Evolutionary conservation across 2,329 filamentous ascomycete genomes (phyloP).

Genomic region (Talaromyces sp.): DNA sequence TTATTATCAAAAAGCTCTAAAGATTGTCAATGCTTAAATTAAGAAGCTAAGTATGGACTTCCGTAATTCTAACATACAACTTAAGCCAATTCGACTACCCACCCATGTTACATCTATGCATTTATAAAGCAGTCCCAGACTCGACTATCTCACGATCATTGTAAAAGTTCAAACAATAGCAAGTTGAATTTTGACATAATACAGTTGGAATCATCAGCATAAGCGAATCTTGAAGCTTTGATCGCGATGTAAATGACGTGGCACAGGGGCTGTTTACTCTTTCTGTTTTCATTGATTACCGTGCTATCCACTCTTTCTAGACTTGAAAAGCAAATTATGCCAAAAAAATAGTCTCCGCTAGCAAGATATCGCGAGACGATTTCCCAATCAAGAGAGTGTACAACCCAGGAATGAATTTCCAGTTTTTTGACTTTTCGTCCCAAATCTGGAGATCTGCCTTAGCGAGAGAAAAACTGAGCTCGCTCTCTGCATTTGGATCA

Average conservation of each 20-base stretch:
- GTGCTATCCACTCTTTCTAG: not conserved
- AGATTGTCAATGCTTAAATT: too few species aligned
- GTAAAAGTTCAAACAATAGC: too few species aligned
- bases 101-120: conserved; percentile 3
- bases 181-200: too few species aligned
- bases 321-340: not conserved
- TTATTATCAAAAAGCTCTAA: too few species aligned
- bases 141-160: too few species aligned
- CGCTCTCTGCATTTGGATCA: not conserved
- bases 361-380: not conserved
- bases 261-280: too few species aligned
- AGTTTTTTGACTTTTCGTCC: not conserved
- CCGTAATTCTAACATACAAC: conserved; percentile 7
- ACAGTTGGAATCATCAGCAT: too few species aligned
- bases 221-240: not conserved
- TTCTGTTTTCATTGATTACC: too few species aligned
- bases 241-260: too few species aligned
- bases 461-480: not conserved
- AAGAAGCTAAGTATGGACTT: not conserved
- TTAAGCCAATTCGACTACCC: not conserved
- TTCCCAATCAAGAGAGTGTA: not conserved
- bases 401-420: not conserved
- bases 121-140: not conserved
- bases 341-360: not conserved
- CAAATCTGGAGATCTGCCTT: not conserved